phyloP scores from a whole-genome alignment of 371 early-diverging fungal species.

The Lichtheimia corymbifera region DNA sequence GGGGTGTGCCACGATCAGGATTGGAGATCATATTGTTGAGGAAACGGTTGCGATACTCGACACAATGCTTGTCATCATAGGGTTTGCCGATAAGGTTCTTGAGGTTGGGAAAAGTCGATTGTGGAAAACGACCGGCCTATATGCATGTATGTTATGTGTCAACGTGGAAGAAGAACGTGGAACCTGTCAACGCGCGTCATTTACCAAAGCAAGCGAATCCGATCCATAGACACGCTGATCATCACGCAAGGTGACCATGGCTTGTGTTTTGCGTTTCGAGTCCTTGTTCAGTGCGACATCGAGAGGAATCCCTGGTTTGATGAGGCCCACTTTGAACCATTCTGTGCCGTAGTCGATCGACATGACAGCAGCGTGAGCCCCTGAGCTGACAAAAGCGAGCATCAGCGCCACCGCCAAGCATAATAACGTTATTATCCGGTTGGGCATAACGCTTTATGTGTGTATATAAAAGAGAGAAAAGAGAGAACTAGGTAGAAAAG shows the following conservation, averaged over 20 bases:
- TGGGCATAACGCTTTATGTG: conserved; percentile 2
- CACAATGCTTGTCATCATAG: conserved; percentile 68
- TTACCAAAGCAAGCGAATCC: conserved; percentile 81
- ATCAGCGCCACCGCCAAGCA: conserved; percentile 2
- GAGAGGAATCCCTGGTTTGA: conserved; percentile 87
- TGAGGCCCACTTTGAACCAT: conserved; percentile 94
- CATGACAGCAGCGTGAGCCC: conserved; percentile 69
- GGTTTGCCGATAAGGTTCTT: conserved; percentile 82
- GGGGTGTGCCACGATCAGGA: conserved; percentile 58
- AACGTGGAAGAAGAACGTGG: too few species aligned
- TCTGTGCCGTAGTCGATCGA: conserved; percentile 96
- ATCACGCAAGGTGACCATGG: conserved; percentile 81
- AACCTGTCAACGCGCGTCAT: not conserved
- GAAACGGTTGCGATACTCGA: conserved; percentile 72
- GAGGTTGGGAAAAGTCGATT: conserved; percentile 76
- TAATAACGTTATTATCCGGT: conserved; percentile 7
- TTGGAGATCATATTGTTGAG: conserved; percentile 75
- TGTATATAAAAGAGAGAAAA: not conserved
- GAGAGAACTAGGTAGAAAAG: not conserved
- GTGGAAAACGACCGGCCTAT: conserved; percentile 87
- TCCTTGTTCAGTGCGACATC: conserved; percentile 95
- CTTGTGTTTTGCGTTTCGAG: conserved; percentile 91
- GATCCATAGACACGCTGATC: conserved; percentile 86
- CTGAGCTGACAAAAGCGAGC: not conserved
- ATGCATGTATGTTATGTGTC: not conserved